Evolutionary conservation across 345 rosid species (phyloP), one percentile per base, ranked within the genome.

Genomic region (Linum lewisii): DNA sequence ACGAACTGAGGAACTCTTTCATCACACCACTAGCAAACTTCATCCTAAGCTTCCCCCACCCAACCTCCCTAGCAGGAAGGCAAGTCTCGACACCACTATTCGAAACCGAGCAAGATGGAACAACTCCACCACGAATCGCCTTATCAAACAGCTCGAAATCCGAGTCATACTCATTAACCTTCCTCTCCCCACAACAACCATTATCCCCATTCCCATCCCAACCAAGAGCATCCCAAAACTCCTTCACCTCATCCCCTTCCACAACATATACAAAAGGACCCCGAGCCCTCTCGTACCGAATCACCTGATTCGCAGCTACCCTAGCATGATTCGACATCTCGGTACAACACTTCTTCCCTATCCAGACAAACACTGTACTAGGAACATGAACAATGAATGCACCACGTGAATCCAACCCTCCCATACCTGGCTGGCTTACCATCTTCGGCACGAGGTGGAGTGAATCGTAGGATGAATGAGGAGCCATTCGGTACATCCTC

Each of bases 401-500:
- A 24, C 91, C 91, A 9, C 91, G 82, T 0, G 91, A 80, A 64
- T 85, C 91, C 15, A 85, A 81, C 66, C 76, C 79, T 54, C 64
- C 56, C 3, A 63, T 64, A 32, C 74, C 68, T 1, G 84, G 79
- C 63, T 69, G 58, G 64, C 61, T 69, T 62, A 85, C 56, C 85
- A 78, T 72, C 60, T 85, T 85, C 2, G 91, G 87, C 18, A 85
- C 91, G 26, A 85, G 85, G 72, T 85, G 91, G 24, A 85, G 84
- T 64, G 91, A 78, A 70, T 78, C 91, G 52, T 85, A 85, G 2
- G 91, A 72, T 0, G 91, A 85, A 69, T 85, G 91, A 22, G 91
- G 91, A 32, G 91, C 91, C 81, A 85, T 75, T 51, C 85, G 65
- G 60, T 78, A 85, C 72, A 85, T 63, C 73, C 91, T 73, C 50